Evolutionary conservation across 148 eudicot species (phyloP), one percentile per base, ranked within the genome.

Genomic region (Hydrangea macrophylla): DNA sequence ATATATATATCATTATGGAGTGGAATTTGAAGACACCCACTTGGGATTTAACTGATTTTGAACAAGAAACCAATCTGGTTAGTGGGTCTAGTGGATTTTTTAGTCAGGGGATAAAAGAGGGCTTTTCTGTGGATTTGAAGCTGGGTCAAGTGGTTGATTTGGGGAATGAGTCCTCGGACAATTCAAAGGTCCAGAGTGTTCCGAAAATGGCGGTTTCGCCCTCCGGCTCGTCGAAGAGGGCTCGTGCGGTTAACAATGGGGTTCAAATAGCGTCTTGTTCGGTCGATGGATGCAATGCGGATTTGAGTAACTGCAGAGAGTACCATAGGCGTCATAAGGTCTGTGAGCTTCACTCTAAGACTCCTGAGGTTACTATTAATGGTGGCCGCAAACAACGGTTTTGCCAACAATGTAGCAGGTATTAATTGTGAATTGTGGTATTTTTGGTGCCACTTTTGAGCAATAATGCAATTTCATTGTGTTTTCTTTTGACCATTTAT

Each of bases 391-490:
- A 80, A 67, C 87, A 84, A 68, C 83, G 92, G 12, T 87, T 87
- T 67, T 87, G 89, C 63, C 92, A 87, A 79, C 92, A 87, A 73
- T 87, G 92, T 69, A 87, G 92, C 81, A 85, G 89, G 92, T 87
- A 30, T 62, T 33, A 37, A 1, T 30, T 6, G n/a, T 36, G 20
- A 22, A n/a, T 26, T 28, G 8, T 22, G 58, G 2, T 40, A 32
- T n/a, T n/a, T n/a, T n/a, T 50, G 22, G 40, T 50, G 7, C 27
- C 27, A 42, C 37, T 18, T n/a, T 7, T 15, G 2, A 48, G 42
- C 31, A 30, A 58, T 1, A 32, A 30, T 58, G 6, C 11, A 30
- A 15, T 6, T 3, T 31, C 18, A 32, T n/a, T 8, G 5, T 37
- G 62, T 17, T 37, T 32, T 30, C 17, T 15, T 2, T 15, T n/a